Evolutionary conservation across 305 asterid genomes (phyloP).

Genomic region (Rubia tinctorum): DNA sequence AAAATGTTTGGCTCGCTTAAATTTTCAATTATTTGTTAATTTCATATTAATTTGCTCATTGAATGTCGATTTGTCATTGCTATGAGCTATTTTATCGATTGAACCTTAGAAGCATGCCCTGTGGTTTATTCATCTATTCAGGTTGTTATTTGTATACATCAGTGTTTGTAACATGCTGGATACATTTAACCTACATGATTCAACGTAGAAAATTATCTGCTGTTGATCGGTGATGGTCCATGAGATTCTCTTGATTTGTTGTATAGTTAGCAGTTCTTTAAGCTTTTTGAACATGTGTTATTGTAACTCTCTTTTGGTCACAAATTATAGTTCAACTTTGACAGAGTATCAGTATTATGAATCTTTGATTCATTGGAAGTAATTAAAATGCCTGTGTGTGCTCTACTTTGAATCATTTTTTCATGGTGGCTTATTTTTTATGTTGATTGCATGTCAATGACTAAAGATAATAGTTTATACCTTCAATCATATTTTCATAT

Average conservation of each 20-base stretch:
- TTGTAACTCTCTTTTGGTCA: neutral
- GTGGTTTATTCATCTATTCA: too few relatives aligned
- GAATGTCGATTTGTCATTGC: too few relatives aligned
- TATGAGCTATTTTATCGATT: too few relatives aligned
- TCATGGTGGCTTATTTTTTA: neutral
- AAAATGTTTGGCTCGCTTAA: too few relatives aligned
- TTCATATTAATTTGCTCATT: too few relatives aligned
- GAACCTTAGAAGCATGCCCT: too few relatives aligned
- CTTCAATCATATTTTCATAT: neutral
- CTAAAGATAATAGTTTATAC: neutral
- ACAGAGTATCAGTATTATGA: neutral
- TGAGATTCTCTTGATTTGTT: neutral
- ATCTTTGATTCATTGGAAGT: neutral
- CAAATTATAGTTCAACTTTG: neutral
- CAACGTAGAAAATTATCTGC: neutral
- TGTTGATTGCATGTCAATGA: neutral
- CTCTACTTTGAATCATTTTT: neutral
- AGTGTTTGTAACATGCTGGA: neutral
- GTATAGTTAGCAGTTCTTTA: neutral
- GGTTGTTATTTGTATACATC: too few relatives aligned
- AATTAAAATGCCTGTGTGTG: neutral
- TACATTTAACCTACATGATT: neutral
- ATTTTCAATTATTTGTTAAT: too few relatives aligned
- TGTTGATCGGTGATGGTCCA: slow-evolving; percentile 5
- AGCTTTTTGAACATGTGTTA: neutral